Percentiles rank a stretch among this genome's conserved stretches.
These are phyloP conservation scores for Neonectria magnoliae DNA, from an alignment of 2,329 filamentous ascomycete genomes.

Conservation along the genomic window DNA sequence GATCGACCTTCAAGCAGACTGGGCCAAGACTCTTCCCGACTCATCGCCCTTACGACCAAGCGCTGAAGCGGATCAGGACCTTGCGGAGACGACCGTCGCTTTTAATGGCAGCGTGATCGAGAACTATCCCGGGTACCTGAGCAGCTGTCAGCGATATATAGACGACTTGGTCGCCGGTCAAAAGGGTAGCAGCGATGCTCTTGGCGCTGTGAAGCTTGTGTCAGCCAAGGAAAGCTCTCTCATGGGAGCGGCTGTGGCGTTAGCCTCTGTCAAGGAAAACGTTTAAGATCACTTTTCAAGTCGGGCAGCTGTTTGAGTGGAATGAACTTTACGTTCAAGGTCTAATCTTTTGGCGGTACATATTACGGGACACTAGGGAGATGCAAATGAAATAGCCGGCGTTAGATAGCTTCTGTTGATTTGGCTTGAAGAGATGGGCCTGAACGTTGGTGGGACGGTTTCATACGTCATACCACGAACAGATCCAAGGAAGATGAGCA, in stretches of 20 bases:
- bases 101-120: constrained; percentile 85
- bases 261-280: constrained; percentile 55
- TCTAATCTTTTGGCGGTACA: not conserved
- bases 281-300: constrained; percentile 8
- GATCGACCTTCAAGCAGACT: constrained; percentile 56
- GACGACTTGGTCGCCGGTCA: constrained; percentile 62
- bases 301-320: not conserved
- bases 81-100: constrained; percentile 68
- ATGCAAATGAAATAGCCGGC: constrained; percentile 21
- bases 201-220: constrained; percentile 66
- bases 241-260: constrained; percentile 78
- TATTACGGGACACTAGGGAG: not conserved
- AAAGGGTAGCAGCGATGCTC: constrained; percentile 47
- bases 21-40: constrained; percentile 43
- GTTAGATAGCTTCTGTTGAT: constrained; percentile 13
- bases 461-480: not conserved
- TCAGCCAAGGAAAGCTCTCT: constrained; percentile 79
- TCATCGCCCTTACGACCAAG: constrained; percentile 52
- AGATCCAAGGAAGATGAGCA: constrained; percentile 11
- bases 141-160: constrained; percentile 70
- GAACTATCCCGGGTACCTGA: constrained; percentile 76
- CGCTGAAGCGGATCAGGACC: constrained; percentile 61
- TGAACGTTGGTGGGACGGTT: not conserved
- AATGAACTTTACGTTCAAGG: not conserved
- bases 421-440: not conserved